phyloP scores from a whole-genome alignment of 805 yeast species.

The Wickerhamiella occidentalis region DNA sequence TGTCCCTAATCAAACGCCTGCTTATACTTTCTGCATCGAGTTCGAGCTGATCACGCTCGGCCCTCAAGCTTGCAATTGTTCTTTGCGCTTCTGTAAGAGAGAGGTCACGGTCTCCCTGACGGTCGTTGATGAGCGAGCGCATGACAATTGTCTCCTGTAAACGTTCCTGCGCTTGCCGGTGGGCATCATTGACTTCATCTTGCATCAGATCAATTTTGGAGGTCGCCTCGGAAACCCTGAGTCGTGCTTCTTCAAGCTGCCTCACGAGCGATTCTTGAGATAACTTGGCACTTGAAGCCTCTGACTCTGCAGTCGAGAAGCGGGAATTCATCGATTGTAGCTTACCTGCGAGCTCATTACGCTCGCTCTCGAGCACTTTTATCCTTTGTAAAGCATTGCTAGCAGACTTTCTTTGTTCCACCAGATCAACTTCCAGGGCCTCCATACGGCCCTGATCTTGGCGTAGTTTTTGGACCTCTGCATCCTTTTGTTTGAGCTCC shows the following conservation, averaged over 20 bases:
- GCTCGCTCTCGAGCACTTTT: slow-evolving; percentile 12
- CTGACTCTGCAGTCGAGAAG: slow-evolving; percentile 12
- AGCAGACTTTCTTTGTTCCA: slow-evolving; percentile 5
- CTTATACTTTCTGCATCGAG: slow-evolving; percentile 37
- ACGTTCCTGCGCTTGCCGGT: slow-evolving; percentile 64
- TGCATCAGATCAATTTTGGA: slow-evolving; percentile 53
- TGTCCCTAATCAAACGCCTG: slow-evolving; percentile 50
- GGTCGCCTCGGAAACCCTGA: slow-evolving; percentile 55
- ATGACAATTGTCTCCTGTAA: slow-evolving; percentile 66
- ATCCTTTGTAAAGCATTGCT: not conserved
- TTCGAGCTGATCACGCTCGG: slow-evolving; percentile 53
- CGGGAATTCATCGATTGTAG: slow-evolving; percentile 14
- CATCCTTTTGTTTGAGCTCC: slow-evolving; percentile 1
- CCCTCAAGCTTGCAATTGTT: slow-evolving; percentile 39
- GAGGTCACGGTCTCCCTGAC: slow-evolving; percentile 44
- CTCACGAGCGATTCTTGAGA: slow-evolving; percentile 19
- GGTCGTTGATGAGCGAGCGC: slow-evolving; percentile 54
- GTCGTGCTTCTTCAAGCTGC: slow-evolving; percentile 30
- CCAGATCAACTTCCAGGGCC: slow-evolving; percentile 11
- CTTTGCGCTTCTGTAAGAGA: slow-evolving; percentile 45
- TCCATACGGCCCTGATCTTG: slow-evolving; percentile 11
- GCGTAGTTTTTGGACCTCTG: slow-evolving; percentile 7
- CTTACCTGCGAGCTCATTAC: slow-evolving; percentile 18
- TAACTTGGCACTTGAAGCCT: slow-evolving; percentile 9
- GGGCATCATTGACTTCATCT: slow-evolving; percentile 70